Conservation (phyloP, 129 eudicot species). For the Centaurea solstitialis region DNA sequence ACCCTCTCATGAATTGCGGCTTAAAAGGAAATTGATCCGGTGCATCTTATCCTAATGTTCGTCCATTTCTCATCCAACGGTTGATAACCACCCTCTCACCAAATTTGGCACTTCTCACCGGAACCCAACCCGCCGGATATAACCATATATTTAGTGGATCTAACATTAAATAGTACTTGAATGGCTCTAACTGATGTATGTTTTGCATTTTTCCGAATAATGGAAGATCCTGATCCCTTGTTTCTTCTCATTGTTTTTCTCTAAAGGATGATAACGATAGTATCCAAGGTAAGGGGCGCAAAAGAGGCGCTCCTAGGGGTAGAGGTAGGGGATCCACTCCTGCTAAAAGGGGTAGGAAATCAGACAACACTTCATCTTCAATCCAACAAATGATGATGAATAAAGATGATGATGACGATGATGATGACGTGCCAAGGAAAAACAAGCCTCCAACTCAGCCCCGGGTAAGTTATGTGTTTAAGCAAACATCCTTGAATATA, state of each 20-base stretch:
- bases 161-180: neutral
- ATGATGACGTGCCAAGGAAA: conserved; percentile 63
- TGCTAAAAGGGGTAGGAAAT: conserved; percentile 81
- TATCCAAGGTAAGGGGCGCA: conserved; percentile 63
- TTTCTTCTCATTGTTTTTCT: neutral
- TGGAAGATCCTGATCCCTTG: neutral
- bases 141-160: neutral
- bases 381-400: conserved; percentile 59
- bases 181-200: neutral
- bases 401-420: conserved; percentile 78
- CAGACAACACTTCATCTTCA: conserved; percentile 70
- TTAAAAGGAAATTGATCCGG: too few species aligned
- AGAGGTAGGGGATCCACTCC: conserved; percentile 73
- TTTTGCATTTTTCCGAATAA: neutral
- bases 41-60: too few species aligned
- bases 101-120: too few species aligned
- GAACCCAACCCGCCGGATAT: too few species aligned
- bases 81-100: too few species aligned
- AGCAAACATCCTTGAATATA: neutral
- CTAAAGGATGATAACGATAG: conserved; percentile 59
- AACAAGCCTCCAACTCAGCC: conserved; percentile 52
- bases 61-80: too few species aligned
- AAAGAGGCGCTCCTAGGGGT: conserved; percentile 95
- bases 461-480: conserved; percentile 50
- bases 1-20: too few species aligned